phyloP scores from a whole-genome alignment of 495 filamentous ascomycete species.

The Penicillium steckii region DNA sequence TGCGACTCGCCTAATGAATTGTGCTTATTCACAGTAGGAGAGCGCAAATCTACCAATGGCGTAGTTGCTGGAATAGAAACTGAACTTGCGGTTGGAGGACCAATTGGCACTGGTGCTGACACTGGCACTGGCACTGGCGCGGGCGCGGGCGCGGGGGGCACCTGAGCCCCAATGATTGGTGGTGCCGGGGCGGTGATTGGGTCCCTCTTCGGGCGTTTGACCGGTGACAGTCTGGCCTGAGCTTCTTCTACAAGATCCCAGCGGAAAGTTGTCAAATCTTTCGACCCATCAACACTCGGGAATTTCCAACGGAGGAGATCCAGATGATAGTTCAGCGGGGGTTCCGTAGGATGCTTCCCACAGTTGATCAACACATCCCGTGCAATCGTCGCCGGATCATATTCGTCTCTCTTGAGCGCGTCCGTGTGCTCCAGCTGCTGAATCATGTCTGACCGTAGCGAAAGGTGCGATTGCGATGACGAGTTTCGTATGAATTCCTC shows the following conservation, averaged over 20 bases:
- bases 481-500: not conserved
- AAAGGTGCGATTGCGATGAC: slow-evolving; percentile 9
- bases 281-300: slow-evolving; percentile 33
- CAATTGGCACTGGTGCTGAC: not conserved
- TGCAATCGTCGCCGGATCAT: slow-evolving; percentile 63
- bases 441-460: slow-evolving; percentile 30
- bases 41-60: not conserved
- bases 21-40: not conserved
- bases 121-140: slow-evolving; percentile 5
- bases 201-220: no score
- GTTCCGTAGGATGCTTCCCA: slow-evolving; percentile 57
- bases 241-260: slow-evolving; percentile 64
- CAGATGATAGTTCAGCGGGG: slow-evolving; percentile 60
- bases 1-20: not conserved
- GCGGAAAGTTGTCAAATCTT: slow-evolving; percentile 60
- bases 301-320: slow-evolving; percentile 43
- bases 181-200: not conserved
- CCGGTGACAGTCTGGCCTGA: not conserved
- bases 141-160: slow-evolving; percentile 4
- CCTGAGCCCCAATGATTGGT: not conserved
- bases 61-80: not conserved
- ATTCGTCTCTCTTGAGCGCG: slow-evolving; percentile 44
- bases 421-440: slow-evolving; percentile 45
- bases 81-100: not conserved
- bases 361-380: slow-evolving; percentile 61